Evolutionary conservation across 1,139 yeast species (phyloP).

Genomic region (Sugiyamaella neomexicana): DNA sequence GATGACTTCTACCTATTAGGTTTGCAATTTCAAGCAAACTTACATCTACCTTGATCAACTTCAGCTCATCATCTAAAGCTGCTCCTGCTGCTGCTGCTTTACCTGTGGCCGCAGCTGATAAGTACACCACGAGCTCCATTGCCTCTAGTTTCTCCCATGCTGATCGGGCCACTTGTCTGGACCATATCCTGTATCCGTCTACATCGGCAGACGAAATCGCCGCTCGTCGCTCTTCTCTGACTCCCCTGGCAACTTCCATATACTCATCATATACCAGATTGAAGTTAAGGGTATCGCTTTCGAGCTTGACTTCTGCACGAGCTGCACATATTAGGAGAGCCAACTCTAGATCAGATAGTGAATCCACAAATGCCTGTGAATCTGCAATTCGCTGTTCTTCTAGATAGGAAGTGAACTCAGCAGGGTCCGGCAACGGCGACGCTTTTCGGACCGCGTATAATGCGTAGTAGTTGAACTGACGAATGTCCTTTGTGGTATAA

Average conservation of each 20-base stretch:
- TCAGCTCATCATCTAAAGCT: constrained; percentile 34
- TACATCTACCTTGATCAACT: constrained; percentile 40
- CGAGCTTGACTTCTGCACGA: constrained; percentile 62
- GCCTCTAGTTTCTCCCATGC: constrained; percentile 43
- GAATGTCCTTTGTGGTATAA: constrained; percentile 60
- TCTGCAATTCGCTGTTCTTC: constrained; percentile 36
- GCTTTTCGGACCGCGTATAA: constrained; percentile 49
- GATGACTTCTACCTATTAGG: constrained; percentile 36
- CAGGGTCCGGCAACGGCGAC: constrained; percentile 40
- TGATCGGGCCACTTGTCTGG: constrained; percentile 37
- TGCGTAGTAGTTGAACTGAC: constrained; percentile 54
- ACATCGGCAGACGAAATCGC: constrained; percentile 29
- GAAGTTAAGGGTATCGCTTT: constrained; percentile 57
- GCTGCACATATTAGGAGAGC: constrained; percentile 72
- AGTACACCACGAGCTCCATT: constrained; percentile 35
- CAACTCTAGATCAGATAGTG: constrained; percentile 68
- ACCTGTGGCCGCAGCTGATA: constrained; percentile 21
- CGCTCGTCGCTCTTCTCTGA: constrained; percentile 46
- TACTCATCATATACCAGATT: constrained; percentile 80
- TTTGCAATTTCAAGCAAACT: constrained; percentile 38
- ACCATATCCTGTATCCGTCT: constrained; percentile 39
- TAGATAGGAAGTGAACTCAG: constrained; percentile 34
- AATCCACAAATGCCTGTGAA: constrained; percentile 40
- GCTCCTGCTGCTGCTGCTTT: constrained; percentile 21
- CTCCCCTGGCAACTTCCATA: constrained; percentile 50